phyloP scores from a whole-genome alignment of 345 rosid species.

The Arabidopsis suecica region DNA sequence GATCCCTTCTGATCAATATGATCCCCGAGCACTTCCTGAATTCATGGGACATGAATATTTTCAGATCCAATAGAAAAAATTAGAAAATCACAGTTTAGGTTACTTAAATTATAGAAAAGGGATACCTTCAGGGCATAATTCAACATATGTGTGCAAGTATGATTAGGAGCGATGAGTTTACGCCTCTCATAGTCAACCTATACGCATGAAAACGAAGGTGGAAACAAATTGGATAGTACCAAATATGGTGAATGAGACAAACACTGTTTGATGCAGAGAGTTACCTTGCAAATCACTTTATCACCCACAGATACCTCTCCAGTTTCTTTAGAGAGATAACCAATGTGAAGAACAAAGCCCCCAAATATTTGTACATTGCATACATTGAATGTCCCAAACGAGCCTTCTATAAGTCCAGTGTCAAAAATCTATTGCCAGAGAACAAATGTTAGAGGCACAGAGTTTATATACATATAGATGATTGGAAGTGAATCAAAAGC shows the following conservation, averaged over 20 bases:
- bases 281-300: constrained; percentile 84
- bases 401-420: constrained; percentile 74
- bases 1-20: constrained; percentile 99
- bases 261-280: constrained; percentile 1
- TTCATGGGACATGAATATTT: constrained; percentile 18
- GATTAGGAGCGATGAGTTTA: constrained; percentile 90
- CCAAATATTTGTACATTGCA: constrained; percentile 87
- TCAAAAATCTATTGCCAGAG: constrained; percentile 76
- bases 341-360: constrained; percentile 93
- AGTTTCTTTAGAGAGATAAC: constrained; percentile 54
- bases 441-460: constrained; percentile 19
- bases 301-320: constrained; percentile 68
- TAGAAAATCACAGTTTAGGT: not conserved
- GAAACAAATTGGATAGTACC: not conserved
- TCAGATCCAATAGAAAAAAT: not conserved
- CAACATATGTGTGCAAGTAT: constrained; percentile 97
- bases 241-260: constrained; percentile 16
- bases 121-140: constrained; percentile 91
- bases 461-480: not conserved
- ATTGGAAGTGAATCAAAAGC: constrained; percentile 10
- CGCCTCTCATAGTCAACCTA: constrained; percentile 97
- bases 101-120: not conserved
- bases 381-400: constrained; percentile 78
- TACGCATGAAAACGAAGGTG: constrained; percentile 4
- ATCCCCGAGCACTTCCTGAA: constrained; percentile 91